These are phyloP conservation scores for Russula emetica DNA, from an alignment of 768 basidiomycete genomes.

Conservation along the genomic window DNA sequence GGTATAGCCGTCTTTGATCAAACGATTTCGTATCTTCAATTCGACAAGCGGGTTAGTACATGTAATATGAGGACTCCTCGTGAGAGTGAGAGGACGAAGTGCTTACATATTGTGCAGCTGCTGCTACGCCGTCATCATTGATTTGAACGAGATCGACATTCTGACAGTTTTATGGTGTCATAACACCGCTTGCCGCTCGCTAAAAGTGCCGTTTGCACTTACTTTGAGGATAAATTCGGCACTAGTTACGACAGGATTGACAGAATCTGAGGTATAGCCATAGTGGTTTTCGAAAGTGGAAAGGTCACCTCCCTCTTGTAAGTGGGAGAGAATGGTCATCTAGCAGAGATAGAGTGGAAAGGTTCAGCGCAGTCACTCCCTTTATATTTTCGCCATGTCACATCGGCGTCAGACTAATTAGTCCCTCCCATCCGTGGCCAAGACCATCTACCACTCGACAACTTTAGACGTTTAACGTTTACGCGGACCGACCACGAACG, in stretches of 20 bases:
- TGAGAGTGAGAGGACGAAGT: not conserved
- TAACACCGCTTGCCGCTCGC: not conserved
- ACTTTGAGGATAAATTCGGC: constrained; percentile 28
- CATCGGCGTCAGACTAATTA: not conserved
- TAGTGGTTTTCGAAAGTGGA: constrained; percentile 12
- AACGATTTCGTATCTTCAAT: constrained; percentile 57
- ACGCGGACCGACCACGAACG: not conserved
- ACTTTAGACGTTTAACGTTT: not conserved
- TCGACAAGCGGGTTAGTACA: not conserved
- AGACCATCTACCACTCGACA: not conserved
- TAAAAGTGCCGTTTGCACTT: not conserved
- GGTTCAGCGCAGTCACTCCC: not conserved
- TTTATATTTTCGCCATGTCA: not conserved
- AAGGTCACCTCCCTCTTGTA: constrained; percentile 4
- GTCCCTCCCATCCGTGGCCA: not conserved
- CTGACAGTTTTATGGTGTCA: not conserved
- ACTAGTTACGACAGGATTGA: constrained; percentile 26
- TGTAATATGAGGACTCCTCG: not conserved
- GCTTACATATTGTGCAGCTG: constrained; percentile 23
- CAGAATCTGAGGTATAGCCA: not conserved
- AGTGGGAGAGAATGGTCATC: constrained; percentile 24
- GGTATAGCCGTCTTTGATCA: constrained; percentile 61
- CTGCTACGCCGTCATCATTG: constrained; percentile 29
- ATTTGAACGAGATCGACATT: constrained; percentile 31
- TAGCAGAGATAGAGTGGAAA: not conserved